These are phyloP conservation scores for Pseudogymnoascus sp. DNA, from an alignment of 2,329 filamentous ascomycete species.

Conservation along the genomic window DNA sequence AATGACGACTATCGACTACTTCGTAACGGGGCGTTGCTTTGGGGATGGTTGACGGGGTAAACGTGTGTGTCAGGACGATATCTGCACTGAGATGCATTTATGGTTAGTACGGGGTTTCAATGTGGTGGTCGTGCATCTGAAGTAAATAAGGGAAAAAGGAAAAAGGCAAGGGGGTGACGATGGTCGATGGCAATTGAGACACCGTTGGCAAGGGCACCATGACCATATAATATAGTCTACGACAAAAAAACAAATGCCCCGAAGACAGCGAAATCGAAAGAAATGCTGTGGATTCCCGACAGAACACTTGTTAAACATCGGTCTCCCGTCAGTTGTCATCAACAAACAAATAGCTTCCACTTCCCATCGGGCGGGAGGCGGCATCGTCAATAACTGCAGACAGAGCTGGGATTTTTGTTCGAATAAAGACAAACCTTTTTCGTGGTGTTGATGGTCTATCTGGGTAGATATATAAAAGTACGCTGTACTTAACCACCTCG, in stretches of 20 bases:
- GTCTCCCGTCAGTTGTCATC: not conserved
- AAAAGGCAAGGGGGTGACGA: not conserved
- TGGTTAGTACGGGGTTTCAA: constrained; percentile 10
- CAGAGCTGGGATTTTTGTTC: not conserved
- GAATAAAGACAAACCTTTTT: constrained; percentile 9
- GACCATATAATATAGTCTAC: not conserved
- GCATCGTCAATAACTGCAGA: not conserved
- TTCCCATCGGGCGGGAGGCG: not conserved
- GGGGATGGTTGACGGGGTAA: not conserved
- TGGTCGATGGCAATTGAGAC: constrained; percentile 1
- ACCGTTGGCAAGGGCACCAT: constrained; percentile 6
- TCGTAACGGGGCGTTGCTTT: constrained; percentile 5
- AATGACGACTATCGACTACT: not conserved
- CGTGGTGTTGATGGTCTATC: not conserved
- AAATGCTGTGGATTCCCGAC: constrained; percentile 4
- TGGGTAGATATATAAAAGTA: constrained; percentile 4
- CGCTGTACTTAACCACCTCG: constrained; percentile 5
- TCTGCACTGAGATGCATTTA: constrained; percentile 1
- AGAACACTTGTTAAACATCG: constrained; percentile 7
- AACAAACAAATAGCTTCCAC: not conserved
- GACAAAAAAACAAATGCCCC: not conserved
- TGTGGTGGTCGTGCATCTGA: constrained; percentile 3
- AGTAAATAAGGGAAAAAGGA: not conserved
- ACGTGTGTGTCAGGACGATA: constrained; percentile 2
- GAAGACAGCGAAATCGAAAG: constrained; percentile 2